Evolutionary conservation across 768 basidiomycete genomes (phyloP).

Genomic region (Russula abietina): DNA sequence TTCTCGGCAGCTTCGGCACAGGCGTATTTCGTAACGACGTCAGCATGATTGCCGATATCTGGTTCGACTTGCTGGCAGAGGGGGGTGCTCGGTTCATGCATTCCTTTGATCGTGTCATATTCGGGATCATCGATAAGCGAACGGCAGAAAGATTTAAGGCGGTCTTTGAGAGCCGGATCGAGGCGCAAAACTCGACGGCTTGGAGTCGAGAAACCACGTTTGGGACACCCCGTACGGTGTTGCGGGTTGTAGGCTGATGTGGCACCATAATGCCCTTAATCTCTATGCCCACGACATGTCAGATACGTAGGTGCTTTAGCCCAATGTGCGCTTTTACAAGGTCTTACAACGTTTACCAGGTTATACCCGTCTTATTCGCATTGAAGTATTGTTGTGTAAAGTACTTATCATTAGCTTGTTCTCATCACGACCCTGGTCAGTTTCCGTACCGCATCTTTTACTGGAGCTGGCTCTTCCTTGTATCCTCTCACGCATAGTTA

Average conservation of each 20-base stretch:
- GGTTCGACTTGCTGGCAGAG: constrained; percentile 52
- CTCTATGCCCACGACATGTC: neutral
- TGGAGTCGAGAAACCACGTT: neutral
- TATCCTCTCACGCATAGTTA: neutral
- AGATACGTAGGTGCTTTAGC: neutral
- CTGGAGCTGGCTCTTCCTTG: neutral
- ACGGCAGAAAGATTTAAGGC: constrained; percentile 42
- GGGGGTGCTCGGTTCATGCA: constrained; percentile 48
- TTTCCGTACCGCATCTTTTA: neutral
- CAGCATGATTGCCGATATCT: constrained; percentile 50
- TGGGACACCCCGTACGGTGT: neutral
- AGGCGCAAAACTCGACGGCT: neutral
- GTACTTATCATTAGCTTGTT: no score
- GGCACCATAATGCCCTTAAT: constrained; percentile 57
- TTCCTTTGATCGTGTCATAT: constrained; percentile 58
- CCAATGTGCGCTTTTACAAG: neutral
- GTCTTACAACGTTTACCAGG: neutral
- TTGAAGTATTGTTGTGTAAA: neutral
- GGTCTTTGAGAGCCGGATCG: constrained; percentile 30
- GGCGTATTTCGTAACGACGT: constrained; percentile 70
- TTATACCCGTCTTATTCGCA: neutral
- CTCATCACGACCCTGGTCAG: neutral
- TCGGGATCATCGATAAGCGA: constrained; percentile 54
- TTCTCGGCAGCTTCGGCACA: constrained; percentile 73
- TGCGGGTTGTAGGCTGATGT: constrained; percentile 19